Percentiles rank a stretch among this genome's conserved stretches.
phyloP scores from a whole-genome alignment of 2,329 filamentous ascomycete genomes.

The Diaporthe citrichinensis region DNA sequence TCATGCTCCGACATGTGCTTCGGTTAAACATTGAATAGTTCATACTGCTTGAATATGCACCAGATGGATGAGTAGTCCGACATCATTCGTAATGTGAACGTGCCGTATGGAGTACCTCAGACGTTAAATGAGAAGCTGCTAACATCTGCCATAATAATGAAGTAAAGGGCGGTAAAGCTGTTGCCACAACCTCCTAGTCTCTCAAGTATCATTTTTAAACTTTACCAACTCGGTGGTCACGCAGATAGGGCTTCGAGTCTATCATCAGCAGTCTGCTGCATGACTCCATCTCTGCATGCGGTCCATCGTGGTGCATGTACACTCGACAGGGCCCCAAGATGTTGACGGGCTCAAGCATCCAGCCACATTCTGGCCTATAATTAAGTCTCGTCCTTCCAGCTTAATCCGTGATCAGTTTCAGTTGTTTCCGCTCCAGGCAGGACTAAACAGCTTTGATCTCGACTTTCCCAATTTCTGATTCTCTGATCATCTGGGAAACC shows the following conservation, averaged over 20 bases:
- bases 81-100: neutral
- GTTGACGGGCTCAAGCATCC: neutral
- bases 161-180: neutral
- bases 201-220: conserved; percentile 1
- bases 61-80: too few relatives aligned
- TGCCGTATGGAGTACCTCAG: too few relatives aligned
- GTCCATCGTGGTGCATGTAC: neutral
- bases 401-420: neutral
- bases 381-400: neutral
- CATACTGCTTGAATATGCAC: too few relatives aligned
- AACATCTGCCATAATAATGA: neutral
- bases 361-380: neutral
- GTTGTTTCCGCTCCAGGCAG: neutral
- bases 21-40: neutral
- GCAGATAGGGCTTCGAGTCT: neutral
- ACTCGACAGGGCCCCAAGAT: neutral
- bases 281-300: neutral
- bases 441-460: neutral
- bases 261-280: neutral
- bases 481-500: neutral
- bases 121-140: neutral
- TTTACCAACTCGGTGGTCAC: conserved; percentile 13
- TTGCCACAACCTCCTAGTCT: neutral
- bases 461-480: neutral
- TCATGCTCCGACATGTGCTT: neutral